These are phyloP conservation scores for Meyerozyma sp. DNA, from an alignment of 1,139 yeast genomes.

Conservation along the genomic window DNA sequence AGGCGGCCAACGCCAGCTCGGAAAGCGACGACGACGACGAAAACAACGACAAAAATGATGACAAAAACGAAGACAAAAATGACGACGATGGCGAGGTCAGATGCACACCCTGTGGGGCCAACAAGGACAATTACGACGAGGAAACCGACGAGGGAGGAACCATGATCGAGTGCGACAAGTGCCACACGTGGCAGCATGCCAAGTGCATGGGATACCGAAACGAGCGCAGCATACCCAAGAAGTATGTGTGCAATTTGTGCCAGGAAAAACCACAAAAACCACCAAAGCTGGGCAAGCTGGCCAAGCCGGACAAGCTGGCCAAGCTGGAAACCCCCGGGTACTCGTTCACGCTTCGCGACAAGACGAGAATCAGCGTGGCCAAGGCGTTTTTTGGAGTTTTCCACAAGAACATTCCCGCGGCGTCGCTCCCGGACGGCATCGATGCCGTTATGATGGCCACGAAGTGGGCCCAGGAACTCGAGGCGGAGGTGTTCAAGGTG, in stretches of 20 bases:
- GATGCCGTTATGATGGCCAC: constrained; percentile 25
- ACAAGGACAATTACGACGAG: constrained; percentile 57
- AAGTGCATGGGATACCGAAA: constrained; percentile 55
- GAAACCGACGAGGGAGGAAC: constrained; percentile 55
- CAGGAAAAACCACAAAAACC: background rate
- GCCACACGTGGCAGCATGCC: constrained; percentile 84
- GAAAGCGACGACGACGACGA: constrained; percentile 4
- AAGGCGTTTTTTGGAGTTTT: constrained; percentile 35
- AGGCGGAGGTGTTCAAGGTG: constrained; percentile 29
- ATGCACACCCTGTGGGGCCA: constrained; percentile 62
- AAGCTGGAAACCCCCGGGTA: background rate
- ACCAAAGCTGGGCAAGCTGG: constrained; percentile 5
- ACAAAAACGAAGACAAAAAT: constrained; percentile 15
- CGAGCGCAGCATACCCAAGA: constrained; percentile 23
- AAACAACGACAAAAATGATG: constrained; percentile 2
- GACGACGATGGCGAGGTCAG: constrained; percentile 48
- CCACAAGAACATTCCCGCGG: constrained; percentile 38
- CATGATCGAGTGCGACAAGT: constrained; percentile 77
- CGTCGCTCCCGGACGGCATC: constrained; percentile 18
- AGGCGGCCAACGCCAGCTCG: background rate
- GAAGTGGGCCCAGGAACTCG: constrained; percentile 37
- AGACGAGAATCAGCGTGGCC: constrained; percentile 30
- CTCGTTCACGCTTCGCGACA: constrained; percentile 17
- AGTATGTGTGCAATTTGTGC: constrained; percentile 31
- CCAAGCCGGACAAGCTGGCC: no score